Conservation (phyloP, 768 basidiomycete species). For the Russula dissimulans region DNA sequence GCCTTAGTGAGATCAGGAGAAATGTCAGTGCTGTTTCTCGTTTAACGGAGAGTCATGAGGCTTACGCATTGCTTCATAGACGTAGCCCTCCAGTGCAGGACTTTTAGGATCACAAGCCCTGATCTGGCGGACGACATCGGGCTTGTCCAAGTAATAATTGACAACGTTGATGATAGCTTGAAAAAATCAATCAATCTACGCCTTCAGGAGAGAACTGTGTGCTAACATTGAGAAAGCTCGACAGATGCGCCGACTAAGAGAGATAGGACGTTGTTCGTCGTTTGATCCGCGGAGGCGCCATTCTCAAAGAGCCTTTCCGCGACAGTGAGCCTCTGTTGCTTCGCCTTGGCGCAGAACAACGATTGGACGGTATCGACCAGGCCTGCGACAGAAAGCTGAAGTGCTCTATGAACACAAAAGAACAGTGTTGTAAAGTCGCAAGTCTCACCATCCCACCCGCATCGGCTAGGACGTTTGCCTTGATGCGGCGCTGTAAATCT, state of each 20-base stretch:
- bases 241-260: constrained; percentile 58
- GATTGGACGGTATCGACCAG: constrained; percentile 39
- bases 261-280: constrained; percentile 63
- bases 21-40: too few species aligned
- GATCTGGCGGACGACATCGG: constrained; percentile 26
- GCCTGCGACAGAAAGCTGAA: constrained; percentile 29
- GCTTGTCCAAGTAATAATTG: constrained; percentile 52
- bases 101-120: constrained; percentile 29
- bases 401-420: neutral
- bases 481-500: constrained; percentile 52
- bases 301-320: constrained; percentile 50
- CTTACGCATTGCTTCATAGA: constrained; percentile 65
- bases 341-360: constrained; percentile 39
- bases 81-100: constrained; percentile 43
- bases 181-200: neutral
- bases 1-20: constrained; percentile 32
- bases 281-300: constrained; percentile 47
- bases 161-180: constrained; percentile 57
- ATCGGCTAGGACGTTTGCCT: constrained; percentile 34
- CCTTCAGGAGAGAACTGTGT: neutral
- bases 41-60: neutral
- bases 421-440: neutral
- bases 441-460: constrained; percentile 33
- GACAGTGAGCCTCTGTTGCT: constrained; percentile 33
- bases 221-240: constrained; percentile 59